phyloP scores from a whole-genome alignment of 306 rosid species.

The Argentina anserina region DNA sequence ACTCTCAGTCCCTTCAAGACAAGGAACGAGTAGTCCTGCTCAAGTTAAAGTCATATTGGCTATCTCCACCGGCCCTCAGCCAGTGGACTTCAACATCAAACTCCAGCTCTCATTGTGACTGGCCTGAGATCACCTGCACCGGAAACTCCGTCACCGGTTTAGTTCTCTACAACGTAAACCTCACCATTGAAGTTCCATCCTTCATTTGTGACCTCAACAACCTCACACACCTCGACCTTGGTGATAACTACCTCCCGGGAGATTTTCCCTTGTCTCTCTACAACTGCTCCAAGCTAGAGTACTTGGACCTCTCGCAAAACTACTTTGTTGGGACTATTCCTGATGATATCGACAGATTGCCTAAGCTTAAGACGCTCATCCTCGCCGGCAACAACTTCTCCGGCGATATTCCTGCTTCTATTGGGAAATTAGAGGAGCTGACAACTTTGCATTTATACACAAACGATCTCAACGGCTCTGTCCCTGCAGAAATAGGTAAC shows the following conservation, averaged over 20 bases:
- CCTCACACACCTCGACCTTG: slow-evolving; percentile 44
- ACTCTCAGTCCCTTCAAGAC: slow-evolving; percentile 34
- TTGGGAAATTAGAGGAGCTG: slow-evolving; percentile 44
- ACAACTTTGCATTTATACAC: slow-evolving; percentile 25
- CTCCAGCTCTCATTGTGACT: slow-evolving; percentile 44
- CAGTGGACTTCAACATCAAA: slow-evolving; percentile 48
- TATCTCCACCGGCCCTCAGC: slow-evolving; percentile 35
- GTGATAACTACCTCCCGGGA: slow-evolving; percentile 29
- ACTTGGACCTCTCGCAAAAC: slow-evolving; percentile 46
- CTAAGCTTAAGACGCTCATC: slow-evolving; percentile 36
- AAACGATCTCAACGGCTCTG: slow-evolving; percentile 40
- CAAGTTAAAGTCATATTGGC: slow-evolving; percentile 37
- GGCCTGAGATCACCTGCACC: slow-evolving; percentile 55
- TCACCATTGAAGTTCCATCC: slow-evolving; percentile 41
- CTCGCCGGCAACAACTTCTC: slow-evolving; percentile 42
- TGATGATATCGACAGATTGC: slow-evolving; percentile 36
- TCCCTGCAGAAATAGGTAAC: slow-evolving; percentile 49
- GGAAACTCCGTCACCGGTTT: slow-evolving; percentile 41
- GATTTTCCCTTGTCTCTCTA: slow-evolving; percentile 53
- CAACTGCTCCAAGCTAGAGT: slow-evolving; percentile 50
- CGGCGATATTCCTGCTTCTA: slow-evolving; percentile 50
- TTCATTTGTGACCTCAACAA: slow-evolving; percentile 65
- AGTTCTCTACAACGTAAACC: background rate
- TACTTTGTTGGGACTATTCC: slow-evolving; percentile 46
- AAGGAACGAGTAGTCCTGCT: slow-evolving; percentile 47